Percentiles rank a stretch among this genome's conserved stretches.
phyloP scores from a whole-genome alignment of 1,284 basidiomycete species.

The Leccinum discolor region DNA sequence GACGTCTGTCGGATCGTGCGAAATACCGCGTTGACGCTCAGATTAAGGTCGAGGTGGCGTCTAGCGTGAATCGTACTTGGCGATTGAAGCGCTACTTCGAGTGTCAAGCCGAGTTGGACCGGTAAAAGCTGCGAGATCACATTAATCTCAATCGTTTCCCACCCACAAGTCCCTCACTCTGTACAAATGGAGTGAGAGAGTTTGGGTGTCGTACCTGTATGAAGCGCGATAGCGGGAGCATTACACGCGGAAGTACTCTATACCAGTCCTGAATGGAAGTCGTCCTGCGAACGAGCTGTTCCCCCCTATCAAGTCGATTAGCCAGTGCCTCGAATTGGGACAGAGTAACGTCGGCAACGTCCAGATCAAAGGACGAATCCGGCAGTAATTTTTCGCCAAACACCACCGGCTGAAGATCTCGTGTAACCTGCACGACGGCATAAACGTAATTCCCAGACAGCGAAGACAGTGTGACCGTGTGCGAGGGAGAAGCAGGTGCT shows the following conservation, averaged over 20 bases:
- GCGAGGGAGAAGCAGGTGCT: constrained; percentile 34
- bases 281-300: constrained; percentile 27
- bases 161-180: constrained; percentile 11
- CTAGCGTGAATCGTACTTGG: constrained; percentile 42
- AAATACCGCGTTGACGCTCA: constrained; percentile 81
- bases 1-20: constrained; percentile 77
- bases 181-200: constrained; percentile 2
- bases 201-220: constrained; percentile 55
- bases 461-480: constrained; percentile 81
- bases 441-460: constrained; percentile 88
- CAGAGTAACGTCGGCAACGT: constrained; percentile 82
- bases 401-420: constrained; percentile 86
- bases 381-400: constrained; percentile 78
- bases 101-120: constrained; percentile 69
- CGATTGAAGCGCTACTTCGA: constrained; percentile 68
- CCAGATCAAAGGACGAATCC: constrained; percentile 72
- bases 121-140: constrained; percentile 63
- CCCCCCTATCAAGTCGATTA: constrained; percentile 45
- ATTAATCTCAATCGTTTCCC: not conserved
- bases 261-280: constrained; percentile 59
- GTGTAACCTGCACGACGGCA: constrained; percentile 89
- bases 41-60: constrained; percentile 70
- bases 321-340: constrained; percentile 80
- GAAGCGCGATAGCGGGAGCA: constrained; percentile 73
- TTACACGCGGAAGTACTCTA: constrained; percentile 48